Conservation (phyloP, 2,329 filamentous ascomycete species). For the Fusarium avenaceum region DNA sequence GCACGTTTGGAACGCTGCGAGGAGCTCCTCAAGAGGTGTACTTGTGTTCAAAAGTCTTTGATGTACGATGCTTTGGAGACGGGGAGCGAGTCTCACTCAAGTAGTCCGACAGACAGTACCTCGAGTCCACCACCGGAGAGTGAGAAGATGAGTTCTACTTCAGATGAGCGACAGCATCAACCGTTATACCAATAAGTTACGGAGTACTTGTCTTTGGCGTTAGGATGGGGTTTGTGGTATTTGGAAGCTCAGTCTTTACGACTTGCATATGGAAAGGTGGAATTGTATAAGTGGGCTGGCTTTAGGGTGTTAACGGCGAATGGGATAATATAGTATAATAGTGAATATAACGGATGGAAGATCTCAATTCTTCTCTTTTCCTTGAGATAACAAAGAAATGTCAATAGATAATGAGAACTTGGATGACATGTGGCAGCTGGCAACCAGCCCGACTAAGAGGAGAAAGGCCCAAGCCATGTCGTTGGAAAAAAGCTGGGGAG, state of each 20-base stretch:
- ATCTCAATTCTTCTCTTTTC: neutral
- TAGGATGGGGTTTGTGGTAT: neutral
- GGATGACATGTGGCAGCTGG: neutral
- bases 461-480: conserved; percentile 24
- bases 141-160: conserved; percentile 18
- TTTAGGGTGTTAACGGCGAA: conserved; percentile 7
- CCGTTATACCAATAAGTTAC: neutral
- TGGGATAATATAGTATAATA: neutral
- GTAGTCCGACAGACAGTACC: conserved; percentile 29
- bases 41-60: conserved; percentile 37
- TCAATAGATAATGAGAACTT: neutral
- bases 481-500: conserved; percentile 35
- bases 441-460: neutral
- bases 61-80: conserved; percentile 16
- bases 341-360: too few species aligned
- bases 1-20: conserved; percentile 35
- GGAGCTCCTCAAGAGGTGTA: conserved; percentile 35
- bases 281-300: conserved; percentile 2
- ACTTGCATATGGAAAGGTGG: neutral
- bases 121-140: conserved; percentile 34
- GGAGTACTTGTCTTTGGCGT: neutral
- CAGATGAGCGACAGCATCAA: neutral
- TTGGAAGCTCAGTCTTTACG: conserved; percentile 1
- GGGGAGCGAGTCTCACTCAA: conserved; percentile 23
- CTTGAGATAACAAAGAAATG: neutral